Conservation (phyloP, 1,139 yeast genomes). For the Kurtzmaniella quercitrusa region DNA sequence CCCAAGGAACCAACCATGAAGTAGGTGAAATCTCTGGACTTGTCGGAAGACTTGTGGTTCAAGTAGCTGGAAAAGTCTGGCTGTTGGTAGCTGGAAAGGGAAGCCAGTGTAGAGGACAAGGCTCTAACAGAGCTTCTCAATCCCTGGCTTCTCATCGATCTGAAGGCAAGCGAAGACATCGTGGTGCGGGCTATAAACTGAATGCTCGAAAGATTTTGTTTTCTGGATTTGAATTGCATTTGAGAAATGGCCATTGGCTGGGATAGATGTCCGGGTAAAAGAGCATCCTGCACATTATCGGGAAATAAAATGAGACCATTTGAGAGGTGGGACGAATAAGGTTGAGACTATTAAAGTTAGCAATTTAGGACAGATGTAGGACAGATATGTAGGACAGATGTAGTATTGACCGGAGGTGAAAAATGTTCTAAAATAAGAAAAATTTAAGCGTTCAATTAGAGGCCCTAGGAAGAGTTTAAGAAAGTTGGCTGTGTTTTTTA, state of each 20-base stretch:
- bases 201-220: slow-evolving; percentile 1
- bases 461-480: too few species aligned
- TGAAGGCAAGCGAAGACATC: slow-evolving; percentile 47
- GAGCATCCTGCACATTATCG: not conserved
- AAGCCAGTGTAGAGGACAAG: slow-evolving; percentile 45
- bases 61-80: slow-evolving; percentile 88
- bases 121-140: slow-evolving; percentile 34
- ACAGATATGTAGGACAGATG: too few species aligned
- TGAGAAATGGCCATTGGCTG: slow-evolving; percentile 6
- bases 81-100: slow-evolving; percentile 76
- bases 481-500: too few species aligned
- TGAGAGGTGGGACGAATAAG: not conserved
- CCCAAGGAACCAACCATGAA: slow-evolving; percentile 99
- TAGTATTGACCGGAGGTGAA: too few species aligned
- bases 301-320: not conserved
- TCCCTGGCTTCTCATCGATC: slow-evolving; percentile 52
- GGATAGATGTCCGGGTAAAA: slow-evolving; percentile 1
- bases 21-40: slow-evolving; percentile 83
- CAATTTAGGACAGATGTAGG: too few species aligned
- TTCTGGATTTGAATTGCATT: slow-evolving; percentile 3
- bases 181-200: slow-evolving; percentile 6
- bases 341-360: not conserved
- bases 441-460: too few species aligned
- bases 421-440: too few species aligned
- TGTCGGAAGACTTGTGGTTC: slow-evolving; percentile 68